Conservation (phyloP, 2,329 filamentous ascomycete species). For the Berkeleyomyces basicola region DNA sequence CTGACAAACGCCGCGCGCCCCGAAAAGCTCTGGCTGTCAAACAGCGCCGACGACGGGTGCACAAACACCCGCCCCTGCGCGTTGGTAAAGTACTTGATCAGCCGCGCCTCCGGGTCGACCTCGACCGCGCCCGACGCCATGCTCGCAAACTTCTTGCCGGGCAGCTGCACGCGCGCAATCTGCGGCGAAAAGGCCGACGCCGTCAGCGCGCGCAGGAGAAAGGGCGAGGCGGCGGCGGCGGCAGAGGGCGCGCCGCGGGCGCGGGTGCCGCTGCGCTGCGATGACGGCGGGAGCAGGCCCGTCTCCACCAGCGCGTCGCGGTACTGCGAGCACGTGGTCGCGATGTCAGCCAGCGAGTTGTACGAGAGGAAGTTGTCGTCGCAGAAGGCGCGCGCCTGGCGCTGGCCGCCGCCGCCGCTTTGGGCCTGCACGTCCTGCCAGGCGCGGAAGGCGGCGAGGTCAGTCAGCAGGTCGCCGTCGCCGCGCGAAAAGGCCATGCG, state of each 20-base stretch:
- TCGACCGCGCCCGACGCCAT: conserved; percentile 81
- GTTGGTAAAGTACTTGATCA: conserved; percentile 84
- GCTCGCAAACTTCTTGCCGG: conserved; percentile 85
- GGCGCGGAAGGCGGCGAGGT: conserved; percentile 66
- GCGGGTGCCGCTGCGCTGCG: conserved; percentile 7
- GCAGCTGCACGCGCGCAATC: conserved; percentile 79
- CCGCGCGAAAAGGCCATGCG: conserved; percentile 55
- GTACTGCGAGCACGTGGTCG: conserved; percentile 73
- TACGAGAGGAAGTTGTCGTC: conserved; percentile 70
- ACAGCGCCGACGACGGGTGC: conserved; percentile 76
- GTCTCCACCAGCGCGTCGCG: conserved; percentile 72
- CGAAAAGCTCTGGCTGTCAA: conserved; percentile 64
- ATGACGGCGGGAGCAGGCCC: conserved; percentile 45
- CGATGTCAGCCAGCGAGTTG: conserved; percentile 74
- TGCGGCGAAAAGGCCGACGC: conserved; percentile 69
- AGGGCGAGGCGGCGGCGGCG: conserved; percentile 17
- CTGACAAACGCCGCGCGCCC: conserved; percentile 62
- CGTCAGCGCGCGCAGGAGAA: conserved; percentile 51
- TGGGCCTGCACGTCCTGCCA: conserved; percentile 55
- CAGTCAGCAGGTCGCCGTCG: conserved; percentile 78
- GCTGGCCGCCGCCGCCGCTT: conserved; percentile 34
- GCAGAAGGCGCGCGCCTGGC: conserved; percentile 60
- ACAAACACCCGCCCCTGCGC: conserved; percentile 81
- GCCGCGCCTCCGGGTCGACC: conserved; percentile 77
- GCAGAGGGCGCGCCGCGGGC: conserved; percentile 20